Conservation (phyloP, 495 filamentous ascomycete species). For the Talaromyces wortmannii region DNA sequence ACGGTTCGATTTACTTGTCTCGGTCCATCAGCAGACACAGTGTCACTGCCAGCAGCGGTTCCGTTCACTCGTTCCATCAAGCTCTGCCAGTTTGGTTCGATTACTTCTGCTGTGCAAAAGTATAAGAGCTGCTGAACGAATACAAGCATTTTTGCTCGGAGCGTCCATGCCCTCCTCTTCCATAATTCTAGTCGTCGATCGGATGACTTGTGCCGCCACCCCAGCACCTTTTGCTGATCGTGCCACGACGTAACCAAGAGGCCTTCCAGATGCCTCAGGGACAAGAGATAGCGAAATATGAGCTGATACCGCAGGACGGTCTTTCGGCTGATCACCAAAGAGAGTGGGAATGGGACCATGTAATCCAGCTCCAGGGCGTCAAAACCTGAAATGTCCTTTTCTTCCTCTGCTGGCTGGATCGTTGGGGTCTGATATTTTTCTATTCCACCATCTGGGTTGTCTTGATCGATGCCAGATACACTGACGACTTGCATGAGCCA, state of each 20-base stretch:
- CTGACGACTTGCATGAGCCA: constrained; percentile 94
- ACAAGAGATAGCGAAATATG: constrained; percentile 87
- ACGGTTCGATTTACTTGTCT: constrained; percentile 71
- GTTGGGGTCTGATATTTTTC: constrained; percentile 48
- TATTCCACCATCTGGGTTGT: constrained; percentile 51
- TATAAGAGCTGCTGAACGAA: constrained; percentile 96
- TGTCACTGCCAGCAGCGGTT: constrained; percentile 47
- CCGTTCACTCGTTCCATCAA: constrained; percentile 78
- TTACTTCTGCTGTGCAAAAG: constrained; percentile 93
- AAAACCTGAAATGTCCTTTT: constrained; percentile 82
- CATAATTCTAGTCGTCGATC: constrained; percentile 74
- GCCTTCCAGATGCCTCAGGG: constrained; percentile 80
- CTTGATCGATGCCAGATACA: constrained; percentile 88
- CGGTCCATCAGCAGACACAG: constrained; percentile 29
- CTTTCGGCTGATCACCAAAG: constrained; percentile 91
- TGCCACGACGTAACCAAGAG: constrained; percentile 81
- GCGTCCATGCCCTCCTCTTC: constrained; percentile 88
- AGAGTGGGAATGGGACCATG: constrained; percentile 90
- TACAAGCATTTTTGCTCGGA: constrained; percentile 88
- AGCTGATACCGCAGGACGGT: constrained; percentile 94
- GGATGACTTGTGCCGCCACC: constrained; percentile 76
- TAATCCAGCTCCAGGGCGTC: constrained; percentile 92
- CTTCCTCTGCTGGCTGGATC: constrained; percentile 52
- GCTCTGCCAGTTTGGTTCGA: constrained; percentile 94
- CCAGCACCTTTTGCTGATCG: constrained; percentile 75